These are phyloP conservation scores for Thraustotheca clavata DNA, from an alignment of 352 stramenopile species.

Conservation along the genomic window DNA sequence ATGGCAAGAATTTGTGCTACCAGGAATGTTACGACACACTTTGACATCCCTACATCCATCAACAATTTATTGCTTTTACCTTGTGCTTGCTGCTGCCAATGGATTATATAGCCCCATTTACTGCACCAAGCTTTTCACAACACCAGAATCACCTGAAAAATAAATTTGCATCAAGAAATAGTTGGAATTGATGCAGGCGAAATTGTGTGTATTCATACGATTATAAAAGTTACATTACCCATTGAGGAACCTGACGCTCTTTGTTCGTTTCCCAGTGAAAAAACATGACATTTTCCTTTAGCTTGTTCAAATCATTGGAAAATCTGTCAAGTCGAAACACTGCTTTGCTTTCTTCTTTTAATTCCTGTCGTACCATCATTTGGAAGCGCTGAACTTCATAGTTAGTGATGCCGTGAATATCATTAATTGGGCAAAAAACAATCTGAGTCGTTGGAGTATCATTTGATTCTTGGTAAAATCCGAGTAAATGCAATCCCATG, in stretches of 20 bases:
- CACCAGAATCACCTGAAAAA: background rate
- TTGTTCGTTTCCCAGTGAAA: slow-evolving; percentile 82
- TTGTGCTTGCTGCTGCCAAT: background rate
- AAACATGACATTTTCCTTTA: slow-evolving; percentile 80
- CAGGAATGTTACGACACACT: background rate
- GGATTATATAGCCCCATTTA: background rate
- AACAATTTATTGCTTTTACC: background rate
- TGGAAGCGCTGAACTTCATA: slow-evolving; percentile 62
- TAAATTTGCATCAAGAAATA: background rate
- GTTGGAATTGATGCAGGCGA: too few relatives aligned
- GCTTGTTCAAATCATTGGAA: slow-evolving; percentile 76
- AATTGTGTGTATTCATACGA: background rate
- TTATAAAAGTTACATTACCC: background rate
- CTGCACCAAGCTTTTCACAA: background rate
- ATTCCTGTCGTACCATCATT: slow-evolving; percentile 48
- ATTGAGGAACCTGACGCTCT: slow-evolving; percentile 43
- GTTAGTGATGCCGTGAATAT: slow-evolving; percentile 63
- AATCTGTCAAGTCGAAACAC: slow-evolving; percentile 60
- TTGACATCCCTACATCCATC: background rate
- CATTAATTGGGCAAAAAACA: slow-evolving; percentile 66
- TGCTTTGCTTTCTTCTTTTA: slow-evolving; percentile 61
- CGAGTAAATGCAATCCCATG: slow-evolving; percentile 50
- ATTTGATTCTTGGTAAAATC: slow-evolving; percentile 70
- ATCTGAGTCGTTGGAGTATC: slow-evolving; percentile 73
- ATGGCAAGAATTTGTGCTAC: background rate